phyloP scores from a whole-genome alignment of 768 basidiomycete species.

The Rhizopogon vesiculosus region DNA sequence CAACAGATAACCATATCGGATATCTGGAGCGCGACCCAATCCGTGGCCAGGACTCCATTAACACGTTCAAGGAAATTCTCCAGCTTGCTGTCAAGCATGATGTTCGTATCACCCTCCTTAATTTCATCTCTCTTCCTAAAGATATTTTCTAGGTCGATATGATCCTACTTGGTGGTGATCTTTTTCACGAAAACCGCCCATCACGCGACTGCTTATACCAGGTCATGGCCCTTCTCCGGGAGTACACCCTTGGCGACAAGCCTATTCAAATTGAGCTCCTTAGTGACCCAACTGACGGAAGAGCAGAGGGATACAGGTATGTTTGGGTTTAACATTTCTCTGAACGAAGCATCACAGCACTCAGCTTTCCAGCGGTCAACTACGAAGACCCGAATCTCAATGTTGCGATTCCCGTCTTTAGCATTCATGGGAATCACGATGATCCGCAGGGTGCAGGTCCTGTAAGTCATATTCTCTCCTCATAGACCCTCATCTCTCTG shows the following conservation, averaged over 20 bases:
- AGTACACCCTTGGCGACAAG: constrained; percentile 85
- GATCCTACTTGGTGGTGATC: constrained; percentile 89
- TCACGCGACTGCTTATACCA: constrained; percentile 87
- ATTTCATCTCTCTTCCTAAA: neutral
- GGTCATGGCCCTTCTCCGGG: constrained; percentile 82
- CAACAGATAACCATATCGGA: constrained; percentile 95
- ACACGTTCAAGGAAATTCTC: constrained; percentile 92
- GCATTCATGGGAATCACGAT: constrained; percentile 99
- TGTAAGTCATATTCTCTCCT: constrained; percentile 38
- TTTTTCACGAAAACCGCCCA: constrained; percentile 98
- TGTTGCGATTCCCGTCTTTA: constrained; percentile 94
- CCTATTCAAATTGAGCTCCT: constrained; percentile 89
- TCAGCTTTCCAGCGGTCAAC: constrained; percentile 92
- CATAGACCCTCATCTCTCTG: neutral
- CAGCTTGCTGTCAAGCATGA: constrained; percentile 87
- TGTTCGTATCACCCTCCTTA: constrained; percentile 41
- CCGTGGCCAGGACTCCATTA: constrained; percentile 91
- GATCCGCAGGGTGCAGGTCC: constrained; percentile 96
- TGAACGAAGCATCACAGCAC: neutral
- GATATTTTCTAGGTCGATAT: constrained; percentile 77
- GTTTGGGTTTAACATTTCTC: constrained; percentile 18
- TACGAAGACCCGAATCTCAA: constrained; percentile 97
- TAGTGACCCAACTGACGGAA: constrained; percentile 90
- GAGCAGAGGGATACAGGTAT: constrained; percentile 79
- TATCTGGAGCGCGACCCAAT: constrained; percentile 93